Base-by-base conservation (phyloP, 495 filamentous ascomycete genomes). In the Lepidopterella palustris region DNA sequence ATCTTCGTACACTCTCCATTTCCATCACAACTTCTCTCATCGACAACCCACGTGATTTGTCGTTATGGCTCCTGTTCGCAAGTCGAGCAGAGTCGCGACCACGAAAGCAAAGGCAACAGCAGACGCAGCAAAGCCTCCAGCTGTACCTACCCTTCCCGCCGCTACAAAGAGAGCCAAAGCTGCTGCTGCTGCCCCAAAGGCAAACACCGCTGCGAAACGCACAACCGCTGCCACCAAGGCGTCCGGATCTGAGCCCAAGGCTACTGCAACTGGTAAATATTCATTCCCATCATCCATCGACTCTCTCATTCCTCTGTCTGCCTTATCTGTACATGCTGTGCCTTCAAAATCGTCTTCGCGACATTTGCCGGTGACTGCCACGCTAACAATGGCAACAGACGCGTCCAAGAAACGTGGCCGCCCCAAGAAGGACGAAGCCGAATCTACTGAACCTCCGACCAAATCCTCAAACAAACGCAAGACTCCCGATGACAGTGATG, bases 391-490 rank as follows among this genome's bases (percentile, higher is more conserved):
- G 3, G 2, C 47, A 2, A 15, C 24, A 50, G 47, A 50, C 5
- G 23, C 18, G 5, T 27, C 47, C 1, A 27, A 9, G 18, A 50
- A 50, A 24, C 60, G 55, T 24, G 60, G 59, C 20, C 64, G 64
- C 57, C 27, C 64, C 1, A 63, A 61, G 60, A 61, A 57, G 42
- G 39, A 27, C 3, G 31, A 48, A 15, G 25, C 49, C 3, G 51
- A 48, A 9, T 45, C 61, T 4, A 50, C 61, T n/a, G 52, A 40
- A 27, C 31, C 24, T 5, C 21, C 24, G n/a, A 25, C 48, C 4
- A 42, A 50, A 35, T 11, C 31, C 25, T 26, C 24, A 0, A 42
- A 31, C 21, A 47, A 47, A 18, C 24, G 52, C 24, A 29, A 24
- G 5, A 29, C 52, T 35, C 18, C 24, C 4, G 39, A 42, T n/a